Evolutionary conservation across 2,329 filamentous ascomycete species (phyloP), one percentile per base, ranked within the genome.

Genomic region (Colletotrichum sp.): DNA sequence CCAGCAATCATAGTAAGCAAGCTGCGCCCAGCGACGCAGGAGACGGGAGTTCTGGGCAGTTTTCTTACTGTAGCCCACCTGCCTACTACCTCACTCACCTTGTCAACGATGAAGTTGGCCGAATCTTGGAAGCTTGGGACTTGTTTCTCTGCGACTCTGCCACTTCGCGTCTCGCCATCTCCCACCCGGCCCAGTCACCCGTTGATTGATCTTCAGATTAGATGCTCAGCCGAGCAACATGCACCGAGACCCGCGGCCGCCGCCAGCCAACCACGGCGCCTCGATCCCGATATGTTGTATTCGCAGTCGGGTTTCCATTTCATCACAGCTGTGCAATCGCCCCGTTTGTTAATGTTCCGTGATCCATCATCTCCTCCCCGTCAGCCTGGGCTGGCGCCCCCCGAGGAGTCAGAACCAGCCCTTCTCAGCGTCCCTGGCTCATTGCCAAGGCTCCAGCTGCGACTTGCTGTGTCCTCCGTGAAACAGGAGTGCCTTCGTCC

Each of bases 401-500:
- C n/a, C 18, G 48, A 26, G 67, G 16, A 21, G 24, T 21, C 28
- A 39, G 30, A 43, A 48, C n/a, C 69, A 48, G 63, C 24, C 43
- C 43, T n/a, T 36, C 48, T 43, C 18, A 9, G 18, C 32, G 15
- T 24, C 30, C 39, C 18, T 43, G 64, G 26, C 52, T 26, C 66
- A 55, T 63, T 57, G 55, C 39, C 28, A 60, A 63, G 18, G 18
- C 43, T 21, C 60, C 57, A n/a, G 48, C 48, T 67, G 48, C 48
- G 15, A 32, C 30, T 21, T 55, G 32, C 7, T 57, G 39, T 43
- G 30, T 55, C 57, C 36, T 61, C 24, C 63, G 72, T 73, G 69
- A 75, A 73, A 73, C 73, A 72, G 73, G 73, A 73, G 63, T 21
- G 9, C 43, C 26, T 8, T 64, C 21, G 10, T 61, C 55, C 63